phyloP scores from a whole-genome alignment of 306 rosid species.

The Vigna nakashimae region DNA sequence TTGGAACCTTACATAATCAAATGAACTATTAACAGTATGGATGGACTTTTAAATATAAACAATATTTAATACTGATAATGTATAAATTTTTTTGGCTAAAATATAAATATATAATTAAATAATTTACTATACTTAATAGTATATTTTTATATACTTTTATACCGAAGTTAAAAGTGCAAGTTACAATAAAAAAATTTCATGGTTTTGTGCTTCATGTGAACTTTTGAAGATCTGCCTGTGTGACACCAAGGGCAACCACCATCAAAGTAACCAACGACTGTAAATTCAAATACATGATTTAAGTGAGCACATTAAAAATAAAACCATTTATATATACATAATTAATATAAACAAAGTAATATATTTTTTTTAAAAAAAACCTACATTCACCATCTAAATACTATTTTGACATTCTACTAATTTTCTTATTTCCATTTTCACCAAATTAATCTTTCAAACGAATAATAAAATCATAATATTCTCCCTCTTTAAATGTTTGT shows the following conservation, averaged over 20 bases:
- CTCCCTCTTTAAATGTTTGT: background rate
- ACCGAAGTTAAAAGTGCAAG: no score
- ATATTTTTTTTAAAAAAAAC: background rate
- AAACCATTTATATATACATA: background rate
- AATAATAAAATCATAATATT: background rate
- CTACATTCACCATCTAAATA: background rate
- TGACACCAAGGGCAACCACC: slow-evolving; percentile 59
- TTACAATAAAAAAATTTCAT: no score
- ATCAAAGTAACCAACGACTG: slow-evolving; percentile 68
- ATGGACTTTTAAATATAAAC: no score
- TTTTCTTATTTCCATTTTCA: background rate
- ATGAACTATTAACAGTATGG: no score
- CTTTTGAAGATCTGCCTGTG: slow-evolving; percentile 47
- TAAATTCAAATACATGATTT: slow-evolving; percentile 36
- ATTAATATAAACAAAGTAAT: background rate
- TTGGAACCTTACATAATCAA: no score
- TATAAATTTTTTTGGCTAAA: no score
- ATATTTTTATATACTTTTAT: no score
- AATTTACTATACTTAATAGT: no score
- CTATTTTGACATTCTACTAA: background rate
- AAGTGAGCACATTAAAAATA: slow-evolving; percentile 28
- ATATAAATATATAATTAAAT: no score
- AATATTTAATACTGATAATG: no score
- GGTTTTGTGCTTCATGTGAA: slow-evolving; percentile 11
- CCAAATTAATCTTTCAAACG: background rate